A percentile compares a stretch with the other conserved stretches of the same genome.
phyloP scores from a whole-genome alignment of 305 asterid genomes.

The Rubia peregrina region DNA sequence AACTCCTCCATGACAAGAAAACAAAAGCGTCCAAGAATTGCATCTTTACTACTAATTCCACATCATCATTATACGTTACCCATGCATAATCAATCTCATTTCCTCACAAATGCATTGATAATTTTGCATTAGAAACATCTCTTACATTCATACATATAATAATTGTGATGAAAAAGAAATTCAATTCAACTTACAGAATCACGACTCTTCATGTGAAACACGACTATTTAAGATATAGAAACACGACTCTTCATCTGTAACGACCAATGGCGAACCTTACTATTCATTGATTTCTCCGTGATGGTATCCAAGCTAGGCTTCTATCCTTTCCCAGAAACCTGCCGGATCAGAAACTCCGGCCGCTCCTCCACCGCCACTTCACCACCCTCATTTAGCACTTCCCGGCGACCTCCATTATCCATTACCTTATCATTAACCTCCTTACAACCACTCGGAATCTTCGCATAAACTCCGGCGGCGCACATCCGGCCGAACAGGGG shows the following conservation, averaged over 20 bases:
- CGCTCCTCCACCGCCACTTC: slow-evolving; percentile 50
- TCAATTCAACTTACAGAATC: background rate
- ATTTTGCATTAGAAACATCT: too few relatives aligned
- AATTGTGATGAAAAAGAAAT: too few relatives aligned
- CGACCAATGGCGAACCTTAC: slow-evolving; percentile 27
- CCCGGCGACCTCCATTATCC: slow-evolving; percentile 14
- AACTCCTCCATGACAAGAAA: too few relatives aligned
- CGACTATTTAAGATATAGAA: too few relatives aligned
- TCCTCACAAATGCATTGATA: too few relatives aligned
- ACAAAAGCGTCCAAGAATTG: too few relatives aligned
- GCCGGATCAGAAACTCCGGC: slow-evolving; percentile 62
- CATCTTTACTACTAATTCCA: too few relatives aligned
- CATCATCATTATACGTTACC: too few relatives aligned
- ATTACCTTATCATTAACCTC: background rate
- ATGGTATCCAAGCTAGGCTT: slow-evolving; percentile 86
- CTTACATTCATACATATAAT: too few relatives aligned
- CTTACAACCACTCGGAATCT: slow-evolving; percentile 1
- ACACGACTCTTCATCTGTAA: too few relatives aligned
- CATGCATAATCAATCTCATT: too few relatives aligned
- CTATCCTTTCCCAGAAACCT: slow-evolving; percentile 81
- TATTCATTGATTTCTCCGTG: slow-evolving; percentile 43
- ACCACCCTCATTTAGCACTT: slow-evolving; percentile 20
- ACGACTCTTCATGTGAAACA: background rate
- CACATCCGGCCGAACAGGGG: slow-evolving; percentile 51
- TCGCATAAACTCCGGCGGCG: slow-evolving; percentile 18